Percentiles rank a stretch among this genome's conserved stretches.
phyloP scores from a whole-genome alignment of 306 rosid genomes.

The Carpinus viminea region DNA sequence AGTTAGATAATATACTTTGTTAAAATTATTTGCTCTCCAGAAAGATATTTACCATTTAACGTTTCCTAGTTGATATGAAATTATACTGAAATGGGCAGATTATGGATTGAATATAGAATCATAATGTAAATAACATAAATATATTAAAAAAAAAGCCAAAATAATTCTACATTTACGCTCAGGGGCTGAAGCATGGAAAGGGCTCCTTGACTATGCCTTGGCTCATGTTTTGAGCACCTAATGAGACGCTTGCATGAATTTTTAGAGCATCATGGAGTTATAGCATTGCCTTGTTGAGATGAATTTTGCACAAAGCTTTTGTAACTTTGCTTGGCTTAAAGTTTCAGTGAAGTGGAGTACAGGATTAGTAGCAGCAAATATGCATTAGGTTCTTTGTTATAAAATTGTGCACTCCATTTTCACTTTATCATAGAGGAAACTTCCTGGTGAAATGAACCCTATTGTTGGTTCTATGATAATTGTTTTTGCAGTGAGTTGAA shows the following conservation, averaged over 20 bases:
- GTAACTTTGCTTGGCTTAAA: neutral
- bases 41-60: neutral
- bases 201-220: constrained; percentile 1
- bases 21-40: neutral
- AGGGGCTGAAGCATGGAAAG: neutral
- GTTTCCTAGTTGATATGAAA: neutral
- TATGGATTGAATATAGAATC: neutral
- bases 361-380: neutral
- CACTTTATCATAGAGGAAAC: neutral
- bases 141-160: no score
- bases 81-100: neutral
- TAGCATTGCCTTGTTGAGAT: neutral
- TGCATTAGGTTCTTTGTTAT: neutral
- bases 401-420: neutral
- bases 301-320: neutral
- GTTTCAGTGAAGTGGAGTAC: neutral
- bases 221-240: neutral
- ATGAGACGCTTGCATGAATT: neutral
- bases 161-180: no score
- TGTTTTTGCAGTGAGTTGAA: constrained; percentile 1
- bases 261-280: neutral
- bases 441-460: neutral
- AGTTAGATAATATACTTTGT: neutral
- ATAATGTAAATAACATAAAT: neutral
- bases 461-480: neutral